phyloP scores from a whole-genome alignment of 75 land plant genomes.

The Cunninghamia lanceolata region DNA sequence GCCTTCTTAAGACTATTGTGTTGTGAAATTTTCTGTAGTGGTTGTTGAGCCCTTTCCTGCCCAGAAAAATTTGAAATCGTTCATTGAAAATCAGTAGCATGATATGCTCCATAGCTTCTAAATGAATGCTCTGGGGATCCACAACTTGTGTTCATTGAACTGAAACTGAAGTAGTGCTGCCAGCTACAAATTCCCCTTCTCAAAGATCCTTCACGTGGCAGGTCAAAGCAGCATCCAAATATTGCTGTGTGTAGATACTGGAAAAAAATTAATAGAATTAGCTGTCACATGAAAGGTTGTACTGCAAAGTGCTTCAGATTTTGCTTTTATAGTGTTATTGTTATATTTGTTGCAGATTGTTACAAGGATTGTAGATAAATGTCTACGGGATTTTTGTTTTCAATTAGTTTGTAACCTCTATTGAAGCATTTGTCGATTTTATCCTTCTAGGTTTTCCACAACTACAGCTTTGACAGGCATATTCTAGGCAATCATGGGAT shows the following conservation, averaged over 20 bases:
- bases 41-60: background rate
- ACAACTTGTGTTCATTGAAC: background rate
- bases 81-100: background rate
- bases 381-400: background rate
- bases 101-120: background rate
- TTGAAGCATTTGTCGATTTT: background rate
- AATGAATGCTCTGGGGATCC: background rate
- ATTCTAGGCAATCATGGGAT: conserved; percentile 52
- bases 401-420: background rate
- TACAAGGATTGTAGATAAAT: background rate
- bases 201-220: background rate
- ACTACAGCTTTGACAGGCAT: conserved; percentile 93
- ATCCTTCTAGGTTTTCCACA: conserved; percentile 87
- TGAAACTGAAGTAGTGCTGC: background rate
- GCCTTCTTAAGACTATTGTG: background rate
- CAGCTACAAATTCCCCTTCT: background rate
- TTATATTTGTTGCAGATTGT: background rate
- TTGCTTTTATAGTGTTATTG: background rate
- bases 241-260: background rate
- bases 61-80: background rate
- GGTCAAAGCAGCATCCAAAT: background rate
- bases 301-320: background rate
- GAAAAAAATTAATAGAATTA: background rate
- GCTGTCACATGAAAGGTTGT: background rate
- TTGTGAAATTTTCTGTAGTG: background rate